Evolutionary conservation across 2,329 filamentous ascomycete genomes (phyloP), one percentile per base, ranked within the genome.

Genomic region (Xylariaceae sp.): DNA sequence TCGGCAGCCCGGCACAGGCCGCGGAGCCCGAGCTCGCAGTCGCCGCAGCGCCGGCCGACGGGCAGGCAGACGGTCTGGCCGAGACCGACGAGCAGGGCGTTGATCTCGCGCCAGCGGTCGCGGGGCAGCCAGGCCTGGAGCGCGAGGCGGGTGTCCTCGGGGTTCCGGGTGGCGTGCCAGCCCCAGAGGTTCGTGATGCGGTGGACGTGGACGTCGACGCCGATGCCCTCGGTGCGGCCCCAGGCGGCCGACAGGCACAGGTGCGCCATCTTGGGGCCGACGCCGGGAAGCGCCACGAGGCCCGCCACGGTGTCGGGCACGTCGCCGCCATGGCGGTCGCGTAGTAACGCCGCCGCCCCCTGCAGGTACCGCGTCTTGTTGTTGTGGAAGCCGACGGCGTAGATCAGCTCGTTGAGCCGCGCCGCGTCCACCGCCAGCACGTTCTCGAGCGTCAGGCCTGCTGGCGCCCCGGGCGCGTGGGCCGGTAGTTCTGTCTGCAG

Each of bases 241-340:
- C 83, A 86, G 81, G 68, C 90, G 0, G 89, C 89, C 45, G 87
- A 89, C 77, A 96, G 84, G 71, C 89, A 93, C 20, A 97, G 82
- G 72, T 95, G 93, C 12, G 89, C 92, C 93, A 97, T 97, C 76
- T 97, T 97, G 26, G 93, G 93, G 0, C 93, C 93, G 1, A 97
- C 93, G 4, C 93, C 93, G 0, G 92, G 92, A 0, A 96, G 81
- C 1, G 85, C 84, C 49, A 87, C 87, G 19, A 97, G 80, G 0
- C 89, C 91, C 60, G 87, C 81, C 49, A 93, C 85, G 0, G 88
- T 89, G 59, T 88, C 80, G 1, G 93, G 93, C 52, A 97, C 95
- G 68, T 97, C 93, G 49, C 85, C 85, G 56, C 78, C 71, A 74
- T 84, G 90, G 50, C 85, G 73, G 67, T 93, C 88, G 44, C 85